Base-by-base conservation (phyloP, 2,329 filamentous ascomycete genomes). In the Dothideomycetes sp. region DNA sequence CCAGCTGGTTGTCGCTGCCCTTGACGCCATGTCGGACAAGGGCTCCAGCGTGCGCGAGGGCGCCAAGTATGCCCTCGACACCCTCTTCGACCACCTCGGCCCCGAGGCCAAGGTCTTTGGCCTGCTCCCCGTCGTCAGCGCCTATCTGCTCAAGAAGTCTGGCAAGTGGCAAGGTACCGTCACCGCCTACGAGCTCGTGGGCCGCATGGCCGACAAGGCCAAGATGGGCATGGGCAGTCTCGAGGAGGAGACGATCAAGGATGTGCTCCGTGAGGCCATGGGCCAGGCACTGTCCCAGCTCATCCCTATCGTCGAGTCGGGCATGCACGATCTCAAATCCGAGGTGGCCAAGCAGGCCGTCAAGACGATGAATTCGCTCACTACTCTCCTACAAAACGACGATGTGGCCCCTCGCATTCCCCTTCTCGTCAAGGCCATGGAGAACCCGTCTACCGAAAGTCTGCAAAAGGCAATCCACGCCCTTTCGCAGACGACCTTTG, bases 121-220 rank as follows among this genome's bases (percentile, higher is more conserved):
- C 15, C 73, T 98, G 31, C 69, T 98, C 37, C 87, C 91, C 3
- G 73, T 77, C 12, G 68, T 98, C 31, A 64, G 70, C 46, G 64
- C 72, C 38, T 96, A 96, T 59, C 71, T 98, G 19, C 70, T 71
- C 56, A 93, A 86, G 65, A 78, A 77, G 55, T 83, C 86, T 12
- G 88, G 85, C 49, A 98, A 98, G 66, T 98, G 91, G 91, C 91
- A 98, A 65, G 91, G 91, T 45, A 85, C 84, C 12, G 84, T 95
- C 38, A 88, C 83, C 45, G 91, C 85, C 34, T 81, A 82, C 57
- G 79, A 82, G 60, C 63, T 96, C 47, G 67, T 98, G 43, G 87
- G 91, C 58, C 85, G 80, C 62, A 94, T 96, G 81, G 91, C 91
- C 35, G 84, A 94, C 58, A 94, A 93, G 70, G 84, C 89, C 31